phyloP scores from a whole-genome alignment of 1,139 yeast genomes.

The Nematodospora anomalae region DNA sequence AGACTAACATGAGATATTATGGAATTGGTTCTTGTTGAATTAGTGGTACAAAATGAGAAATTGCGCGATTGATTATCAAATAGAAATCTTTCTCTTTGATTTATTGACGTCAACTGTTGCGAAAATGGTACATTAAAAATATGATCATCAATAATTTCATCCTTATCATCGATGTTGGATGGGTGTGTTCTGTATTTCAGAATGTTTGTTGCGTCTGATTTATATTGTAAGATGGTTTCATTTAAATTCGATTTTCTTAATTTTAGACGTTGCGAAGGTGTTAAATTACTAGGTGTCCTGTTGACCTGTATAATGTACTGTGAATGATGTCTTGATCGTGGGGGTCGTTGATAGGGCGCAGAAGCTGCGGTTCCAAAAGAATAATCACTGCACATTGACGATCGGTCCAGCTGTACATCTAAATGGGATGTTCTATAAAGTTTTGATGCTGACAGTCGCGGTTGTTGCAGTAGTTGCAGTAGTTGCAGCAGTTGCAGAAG shows the following conservation, averaged over 20 bases:
- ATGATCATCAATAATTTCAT: slow-evolving; percentile 33
- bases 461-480: slow-evolving; percentile 1
- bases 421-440: slow-evolving; percentile 21
- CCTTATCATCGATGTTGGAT: slow-evolving; percentile 42
- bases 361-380: slow-evolving; percentile 8
- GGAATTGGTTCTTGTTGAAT: slow-evolving; percentile 47
- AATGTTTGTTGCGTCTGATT: slow-evolving; percentile 16
- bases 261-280: slow-evolving; percentile 42
- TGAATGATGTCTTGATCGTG: slow-evolving; percentile 7
- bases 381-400: slow-evolving; percentile 19
- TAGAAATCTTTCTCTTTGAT: slow-evolving; percentile 26
- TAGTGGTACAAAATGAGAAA: slow-evolving; percentile 27
- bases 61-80: slow-evolving; percentile 23
- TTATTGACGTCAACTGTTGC: slow-evolving; percentile 41
- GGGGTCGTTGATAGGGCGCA: slow-evolving; percentile 9
- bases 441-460: too few species aligned
- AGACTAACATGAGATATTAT: slow-evolving; percentile 32
- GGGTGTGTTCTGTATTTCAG: slow-evolving; percentile 2
- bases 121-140: slow-evolving; percentile 67
- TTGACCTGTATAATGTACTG: slow-evolving; percentile 25
- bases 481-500: slow-evolving; percentile 1
- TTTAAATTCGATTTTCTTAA: slow-evolving; percentile 32
- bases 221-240: slow-evolving; percentile 24
- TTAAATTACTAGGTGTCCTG: slow-evolving; percentile 28
- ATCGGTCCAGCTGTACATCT: slow-evolving; percentile 20